Percentiles rank a stretch among this genome's conserved stretches.
These are phyloP conservation scores for Potentilla sterilis DNA, from an alignment of 306 rosid genomes.

Conservation along the genomic window DNA sequence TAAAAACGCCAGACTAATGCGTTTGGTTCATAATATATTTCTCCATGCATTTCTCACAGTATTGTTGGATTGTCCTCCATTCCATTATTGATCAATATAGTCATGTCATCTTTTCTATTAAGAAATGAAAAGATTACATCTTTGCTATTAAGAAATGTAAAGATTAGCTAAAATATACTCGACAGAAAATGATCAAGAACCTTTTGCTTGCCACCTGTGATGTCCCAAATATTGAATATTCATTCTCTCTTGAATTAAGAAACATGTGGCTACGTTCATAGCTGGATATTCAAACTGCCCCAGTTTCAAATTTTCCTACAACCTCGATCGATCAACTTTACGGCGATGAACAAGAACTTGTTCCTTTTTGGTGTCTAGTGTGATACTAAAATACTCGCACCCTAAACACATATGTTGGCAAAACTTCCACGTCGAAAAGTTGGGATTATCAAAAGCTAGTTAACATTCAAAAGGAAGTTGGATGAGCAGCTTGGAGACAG, in stretches of 20 bases:
- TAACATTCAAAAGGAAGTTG: neutral
- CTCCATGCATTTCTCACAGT: too few species aligned
- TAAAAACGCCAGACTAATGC: too few species aligned
- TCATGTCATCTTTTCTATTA: neutral
- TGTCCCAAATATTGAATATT: too few species aligned
- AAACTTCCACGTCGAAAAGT: constrained; percentile 14
- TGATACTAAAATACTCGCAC: neutral
- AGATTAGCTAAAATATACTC: neutral
- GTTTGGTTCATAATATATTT: too few species aligned
- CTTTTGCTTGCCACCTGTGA: constrained; percentile 1
- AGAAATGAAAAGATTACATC: neutral
- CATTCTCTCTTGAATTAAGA: neutral
- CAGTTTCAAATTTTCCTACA: neutral
- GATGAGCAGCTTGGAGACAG: neutral
- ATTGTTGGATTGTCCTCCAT: neutral
- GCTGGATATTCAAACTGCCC: constrained; percentile 11
- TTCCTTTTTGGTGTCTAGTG: constrained; percentile 10
- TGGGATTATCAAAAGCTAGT: neutral
- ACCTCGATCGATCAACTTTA: constrained; percentile 5
- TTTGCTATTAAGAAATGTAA: neutral
- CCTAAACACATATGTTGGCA: neutral
- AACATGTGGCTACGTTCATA: neutral
- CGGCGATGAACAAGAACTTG: neutral
- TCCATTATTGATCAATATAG: neutral
- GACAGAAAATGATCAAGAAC: neutral